Base-by-base conservation (phyloP, 73 alveolate species). In the Halteria grandinella region DNA sequence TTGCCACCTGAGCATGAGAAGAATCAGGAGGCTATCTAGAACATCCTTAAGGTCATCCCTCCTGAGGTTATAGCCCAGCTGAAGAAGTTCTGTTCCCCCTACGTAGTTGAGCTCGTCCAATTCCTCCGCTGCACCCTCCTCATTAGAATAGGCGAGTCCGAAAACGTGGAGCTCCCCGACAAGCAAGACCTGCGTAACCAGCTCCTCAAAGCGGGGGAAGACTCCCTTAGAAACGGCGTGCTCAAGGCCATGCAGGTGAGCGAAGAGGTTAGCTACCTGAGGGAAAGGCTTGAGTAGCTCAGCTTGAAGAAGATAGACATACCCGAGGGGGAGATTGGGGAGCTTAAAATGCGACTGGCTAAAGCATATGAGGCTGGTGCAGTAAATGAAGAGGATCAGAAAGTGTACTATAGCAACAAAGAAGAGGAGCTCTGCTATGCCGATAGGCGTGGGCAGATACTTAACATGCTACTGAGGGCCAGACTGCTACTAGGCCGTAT, bases 1-100 rank as follows among this genome's bases (percentile, higher is more conserved):
- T 45, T 86, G 23, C 95, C 96, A 0, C 96, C 98, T 29, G 96
- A 89, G 45, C 85, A 89, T 74, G 96, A 92, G 55, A 77, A 86
- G 52, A 92, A 92, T 69, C 55, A 48, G 15, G 90, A 83, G 39
- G 93, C 96, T 17, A 80, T 92, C 48, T 66, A 89, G 73, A 81
- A 62, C 48, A 34, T 92, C 18, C 49, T 86, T 29, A 86, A 86
- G 75, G 58, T 71, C 34, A 70, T 37, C 14, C 87, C 75, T 23
- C 80, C 75, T 53, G 91, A 89, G 27, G 85, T 78, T 24, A 79
- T 83, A 37, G 73, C 55, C 33, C 55, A 63, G 17, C 77, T 89
- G 39, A 85, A 66, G 87, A 84, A 21, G 57, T 87, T 23, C 71
- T 62, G 89, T 60, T 86, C 89, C 53, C 89, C 93, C 53, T 75